Evolutionary conservation across 192 early-diverging fungal species (phyloP).

Genomic region (Diversispora epigaea): DNA sequence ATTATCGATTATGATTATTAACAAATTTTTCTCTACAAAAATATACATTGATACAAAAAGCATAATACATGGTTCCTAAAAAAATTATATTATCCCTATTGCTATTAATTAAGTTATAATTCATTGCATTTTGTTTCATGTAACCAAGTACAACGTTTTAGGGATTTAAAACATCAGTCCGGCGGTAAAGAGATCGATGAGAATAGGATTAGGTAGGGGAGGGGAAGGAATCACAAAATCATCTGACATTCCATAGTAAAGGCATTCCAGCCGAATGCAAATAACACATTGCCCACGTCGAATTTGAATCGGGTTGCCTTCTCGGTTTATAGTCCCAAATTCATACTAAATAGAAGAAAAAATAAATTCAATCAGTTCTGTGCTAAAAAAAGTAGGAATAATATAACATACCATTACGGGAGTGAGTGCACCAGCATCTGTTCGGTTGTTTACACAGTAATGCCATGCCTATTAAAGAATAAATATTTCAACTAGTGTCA

Average conservation of each 20-base stretch:
- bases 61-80: too few species aligned
- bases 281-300: slow-evolving; percentile 10
- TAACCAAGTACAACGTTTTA: too few species aligned
- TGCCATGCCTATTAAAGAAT: neutral
- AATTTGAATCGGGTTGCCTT: neutral
- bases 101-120: too few species aligned
- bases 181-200: neutral
- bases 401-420: slow-evolving; percentile 9
- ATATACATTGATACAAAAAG: too few species aligned
- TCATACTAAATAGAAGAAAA: slow-evolving; percentile 1
- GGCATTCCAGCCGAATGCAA: slow-evolving; percentile 6
- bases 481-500: too few species aligned
- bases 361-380: neutral
- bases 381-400: neutral
- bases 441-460: slow-evolving; percentile 8
- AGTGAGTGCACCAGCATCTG: neutral
- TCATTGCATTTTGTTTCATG: too few species aligned
- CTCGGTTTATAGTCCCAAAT: neutral
- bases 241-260: neutral
- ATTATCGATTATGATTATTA: too few species aligned
- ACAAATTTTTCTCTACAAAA: too few species aligned
- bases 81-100: too few species aligned
- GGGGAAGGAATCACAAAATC: neutral
- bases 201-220: neutral
- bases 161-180: too few species aligned